Conservation (phyloP, 1,284 basidiomycete species). For the Bondarzewia mesenterica region DNA sequence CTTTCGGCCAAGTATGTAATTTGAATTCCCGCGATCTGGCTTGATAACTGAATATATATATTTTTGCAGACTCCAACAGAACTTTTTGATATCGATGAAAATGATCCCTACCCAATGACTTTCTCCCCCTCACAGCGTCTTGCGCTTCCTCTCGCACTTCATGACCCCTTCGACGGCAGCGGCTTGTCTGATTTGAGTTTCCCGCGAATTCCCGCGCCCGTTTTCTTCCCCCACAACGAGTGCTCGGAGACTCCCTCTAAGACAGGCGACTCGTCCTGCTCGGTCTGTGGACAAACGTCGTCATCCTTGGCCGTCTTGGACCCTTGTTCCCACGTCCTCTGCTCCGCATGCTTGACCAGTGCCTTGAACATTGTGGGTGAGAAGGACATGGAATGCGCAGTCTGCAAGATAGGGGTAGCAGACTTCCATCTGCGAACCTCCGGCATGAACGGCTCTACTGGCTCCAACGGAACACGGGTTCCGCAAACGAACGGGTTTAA, state of each 20-base stretch:
- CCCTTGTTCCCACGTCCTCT: constrained; percentile 67
- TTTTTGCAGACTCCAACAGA: constrained; percentile 26
- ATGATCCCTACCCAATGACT: constrained; percentile 42
- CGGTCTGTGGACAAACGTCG: constrained; percentile 40
- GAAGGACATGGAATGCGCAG: constrained; percentile 75
- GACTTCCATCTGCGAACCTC: constrained; percentile 50
- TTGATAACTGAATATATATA: constrained; percentile 25
- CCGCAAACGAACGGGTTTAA: constrained; percentile 3
- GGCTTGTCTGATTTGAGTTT: constrained; percentile 19
- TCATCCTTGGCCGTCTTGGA: constrained; percentile 53
- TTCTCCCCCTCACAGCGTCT: constrained; percentile 30
- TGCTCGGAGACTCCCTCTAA: constrained; percentile 2
- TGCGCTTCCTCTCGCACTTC: constrained; percentile 23
- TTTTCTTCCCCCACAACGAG: constrained; percentile 1
- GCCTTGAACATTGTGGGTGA: constrained; percentile 79
- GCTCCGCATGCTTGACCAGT: constrained; percentile 71
- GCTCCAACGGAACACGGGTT: constrained; percentile 3
- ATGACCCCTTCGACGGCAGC: constrained; percentile 25
- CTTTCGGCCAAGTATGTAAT: constrained; percentile 25
- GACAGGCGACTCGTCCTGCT: constrained; percentile 26
- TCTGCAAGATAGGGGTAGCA: constrained; percentile 58
- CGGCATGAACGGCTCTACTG: constrained; percentile 3
- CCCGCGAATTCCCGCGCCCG: constrained; percentile 7
- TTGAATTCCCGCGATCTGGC: background rate
- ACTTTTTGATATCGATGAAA: constrained; percentile 68